phyloP scores from a whole-genome alignment of 2,329 filamentous ascomycete species.

The Chaetomiaceae sp. region DNA sequence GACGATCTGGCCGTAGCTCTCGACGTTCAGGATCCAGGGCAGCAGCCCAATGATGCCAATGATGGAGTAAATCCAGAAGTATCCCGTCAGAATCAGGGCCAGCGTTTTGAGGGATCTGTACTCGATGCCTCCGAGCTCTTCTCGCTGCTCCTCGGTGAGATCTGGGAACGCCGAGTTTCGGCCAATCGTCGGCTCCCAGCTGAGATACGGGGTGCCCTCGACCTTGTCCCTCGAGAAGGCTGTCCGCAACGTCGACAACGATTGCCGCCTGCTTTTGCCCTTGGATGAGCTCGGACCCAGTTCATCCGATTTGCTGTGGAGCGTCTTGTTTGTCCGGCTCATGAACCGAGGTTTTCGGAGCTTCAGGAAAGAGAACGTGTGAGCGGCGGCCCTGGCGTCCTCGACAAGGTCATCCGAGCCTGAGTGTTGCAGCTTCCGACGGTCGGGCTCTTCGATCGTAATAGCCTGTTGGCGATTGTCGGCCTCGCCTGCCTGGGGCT shows the following conservation, averaged over 20 bases:
- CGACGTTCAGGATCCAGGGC: conserved; percentile 70
- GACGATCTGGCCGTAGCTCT: conserved; percentile 63
- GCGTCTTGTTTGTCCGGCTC: conserved; percentile 36
- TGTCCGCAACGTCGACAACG: conserved; percentile 55
- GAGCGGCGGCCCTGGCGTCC: conserved; percentile 39
- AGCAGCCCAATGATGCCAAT: conserved; percentile 69
- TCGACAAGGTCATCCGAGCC: conserved; percentile 41
- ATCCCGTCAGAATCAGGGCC: conserved; percentile 69
- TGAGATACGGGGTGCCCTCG: conserved; percentile 77
- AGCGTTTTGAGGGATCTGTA: conserved; percentile 88
- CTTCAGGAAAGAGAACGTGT: conserved; percentile 34
- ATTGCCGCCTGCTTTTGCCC: conserved; percentile 39
- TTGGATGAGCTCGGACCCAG: conserved; percentile 8
- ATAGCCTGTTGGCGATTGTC: conserved; percentile 48
- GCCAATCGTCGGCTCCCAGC: conserved; percentile 86
- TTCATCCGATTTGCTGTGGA: conserved; percentile 36
- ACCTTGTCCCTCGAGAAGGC: conserved; percentile 51
- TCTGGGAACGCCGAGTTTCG: conserved; percentile 91
- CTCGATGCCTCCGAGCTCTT: conserved; percentile 94
- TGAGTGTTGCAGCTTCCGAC: conserved; percentile 36
- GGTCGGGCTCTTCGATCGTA: conserved; percentile 62
- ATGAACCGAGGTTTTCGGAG: conserved; percentile 20
- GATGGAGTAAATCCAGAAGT: conserved; percentile 80
- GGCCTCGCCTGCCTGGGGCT: conserved; percentile 14
- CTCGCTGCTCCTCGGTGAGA: conserved; percentile 82